Conservation (phyloP, 2,329 filamentous ascomycete genomes). For the Diaporthe velutina region DNA sequence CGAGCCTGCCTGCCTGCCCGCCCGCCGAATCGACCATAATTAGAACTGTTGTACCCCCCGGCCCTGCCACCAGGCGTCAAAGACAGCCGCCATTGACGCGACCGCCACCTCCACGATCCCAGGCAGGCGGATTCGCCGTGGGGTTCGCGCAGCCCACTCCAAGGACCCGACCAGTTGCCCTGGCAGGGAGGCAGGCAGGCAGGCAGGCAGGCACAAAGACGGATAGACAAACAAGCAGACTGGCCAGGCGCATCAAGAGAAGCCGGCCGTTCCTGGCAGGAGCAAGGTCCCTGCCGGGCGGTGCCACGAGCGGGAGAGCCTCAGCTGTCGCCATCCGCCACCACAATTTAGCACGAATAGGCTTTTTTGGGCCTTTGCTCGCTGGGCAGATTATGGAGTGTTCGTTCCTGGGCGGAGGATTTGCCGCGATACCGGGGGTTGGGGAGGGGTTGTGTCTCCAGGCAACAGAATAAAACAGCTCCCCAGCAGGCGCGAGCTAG, state of each 20-base stretch:
- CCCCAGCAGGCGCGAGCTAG: constrained; percentile 24
- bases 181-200: not conserved
- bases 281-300: not conserved
- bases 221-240: not conserved
- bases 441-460: not conserved
- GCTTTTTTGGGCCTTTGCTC: not conserved
- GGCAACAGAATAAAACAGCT: constrained; percentile 27
- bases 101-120: constrained; percentile 12
- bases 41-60: not conserved
- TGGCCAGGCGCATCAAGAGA: not conserved
- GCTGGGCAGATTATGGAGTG: not conserved
- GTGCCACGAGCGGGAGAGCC: not conserved
- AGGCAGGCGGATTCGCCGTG: constrained; percentile 5
- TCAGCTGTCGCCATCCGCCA: not conserved
- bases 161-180: not conserved
- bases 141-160: not conserved
- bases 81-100: constrained; percentile 26
- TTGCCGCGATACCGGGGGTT: not conserved
- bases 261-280: not conserved
- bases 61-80: constrained; percentile 7
- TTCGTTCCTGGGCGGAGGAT: constrained; percentile 1
- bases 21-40: not conserved
- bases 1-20: not conserved
- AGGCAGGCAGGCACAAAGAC: not conserved
- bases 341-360: not conserved